phyloP scores from a whole-genome alignment of 345 rosid species.

The Salix caprea region DNA sequence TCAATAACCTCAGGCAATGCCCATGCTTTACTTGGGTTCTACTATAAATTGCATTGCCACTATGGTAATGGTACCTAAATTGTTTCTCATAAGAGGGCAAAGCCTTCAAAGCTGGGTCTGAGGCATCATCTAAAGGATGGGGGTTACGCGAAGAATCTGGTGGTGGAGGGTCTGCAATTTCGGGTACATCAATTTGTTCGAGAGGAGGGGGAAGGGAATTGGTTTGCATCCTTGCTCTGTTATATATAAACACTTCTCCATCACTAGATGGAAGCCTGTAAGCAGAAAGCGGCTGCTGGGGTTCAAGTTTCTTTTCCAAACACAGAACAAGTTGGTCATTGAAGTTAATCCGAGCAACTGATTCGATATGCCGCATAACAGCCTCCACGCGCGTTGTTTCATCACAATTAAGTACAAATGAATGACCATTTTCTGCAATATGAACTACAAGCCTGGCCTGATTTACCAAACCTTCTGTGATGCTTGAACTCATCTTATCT shows the following conservation, averaged over 20 bases:
- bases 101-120: slow-evolving; percentile 92
- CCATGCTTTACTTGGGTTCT: slow-evolving; percentile 52
- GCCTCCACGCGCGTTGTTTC: slow-evolving; percentile 63
- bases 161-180: slow-evolving; percentile 50
- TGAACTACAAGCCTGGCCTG: slow-evolving; percentile 74
- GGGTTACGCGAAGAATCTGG: slow-evolving; percentile 48
- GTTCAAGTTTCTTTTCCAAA: slow-evolving; percentile 73
- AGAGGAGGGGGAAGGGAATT: slow-evolving; percentile 58
- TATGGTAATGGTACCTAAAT: slow-evolving; percentile 70
- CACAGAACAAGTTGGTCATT: slow-evolving; percentile 86
- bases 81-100: slow-evolving; percentile 86
- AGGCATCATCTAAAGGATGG: slow-evolving; percentile 80
- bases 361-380: slow-evolving; percentile 65
- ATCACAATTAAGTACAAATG: slow-evolving; percentile 63
- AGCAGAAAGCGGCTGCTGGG: slow-evolving; percentile 64
- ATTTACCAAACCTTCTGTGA: slow-evolving; percentile 42
- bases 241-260: slow-evolving; percentile 71
- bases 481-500: slow-evolving; percentile 68
- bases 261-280: slow-evolving; percentile 71
- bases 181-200: slow-evolving; percentile 53
- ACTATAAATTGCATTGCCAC: slow-evolving; percentile 52
- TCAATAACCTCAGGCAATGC: slow-evolving; percentile 61
- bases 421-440: slow-evolving; percentile 84
- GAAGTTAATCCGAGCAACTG: slow-evolving; percentile 49
- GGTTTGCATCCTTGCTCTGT: slow-evolving; percentile 65